Evolutionary conservation across 2,329 filamentous ascomycete species (phyloP), one percentile per base, ranked within the genome.

Genomic region (Colletotrichum truncatum): DNA sequence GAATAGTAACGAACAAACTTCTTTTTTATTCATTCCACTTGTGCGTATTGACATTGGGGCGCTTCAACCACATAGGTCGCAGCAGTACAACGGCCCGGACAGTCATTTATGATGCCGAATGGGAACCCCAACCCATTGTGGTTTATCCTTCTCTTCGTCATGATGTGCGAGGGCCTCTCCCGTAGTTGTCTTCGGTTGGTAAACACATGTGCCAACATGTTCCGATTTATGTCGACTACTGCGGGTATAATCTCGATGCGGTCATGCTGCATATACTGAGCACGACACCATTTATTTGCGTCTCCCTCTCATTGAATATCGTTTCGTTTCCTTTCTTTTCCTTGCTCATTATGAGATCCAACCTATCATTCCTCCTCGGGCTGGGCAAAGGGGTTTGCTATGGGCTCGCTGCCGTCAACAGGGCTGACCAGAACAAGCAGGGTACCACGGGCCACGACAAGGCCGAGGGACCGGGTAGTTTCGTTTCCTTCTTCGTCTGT

Each of bases 401-500:
- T 99, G 80, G 95, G 91, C 80, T 98, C 94, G 80, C 93, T 98
- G 60, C 96, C 96, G 75, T 98, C 94, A 55, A 96, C 87, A 4
- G 96, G 96, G 68, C 93, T 96, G 75, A 99, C 93, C 67, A 97
- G 87, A 38, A 98, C 95, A 59, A 99, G 89, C 48, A 99, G 84
- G 7, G 96, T 98, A 66, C 96, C 96, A 70, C 96, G 89, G 39
- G 93, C 95, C 55, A 97, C 96, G 18, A 97, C 90, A 51, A 98
- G 86, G 55, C 94, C 94, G 18, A 97, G 89, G 16, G 91, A 87
- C 69, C 94, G 88, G 26, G 91, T 91, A 64, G 89, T 90, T 72
- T 94, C 91, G 80, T 97, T 97, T 70, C 94, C 95, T 77, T 97
- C 92, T 65, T 98, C 95, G 75, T 99, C 96, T 98, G 25, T 48